These are phyloP conservation scores for Didymella lethalis DNA, from an alignment of 2,329 filamentous ascomycete genomes.

Conservation along the genomic window DNA sequence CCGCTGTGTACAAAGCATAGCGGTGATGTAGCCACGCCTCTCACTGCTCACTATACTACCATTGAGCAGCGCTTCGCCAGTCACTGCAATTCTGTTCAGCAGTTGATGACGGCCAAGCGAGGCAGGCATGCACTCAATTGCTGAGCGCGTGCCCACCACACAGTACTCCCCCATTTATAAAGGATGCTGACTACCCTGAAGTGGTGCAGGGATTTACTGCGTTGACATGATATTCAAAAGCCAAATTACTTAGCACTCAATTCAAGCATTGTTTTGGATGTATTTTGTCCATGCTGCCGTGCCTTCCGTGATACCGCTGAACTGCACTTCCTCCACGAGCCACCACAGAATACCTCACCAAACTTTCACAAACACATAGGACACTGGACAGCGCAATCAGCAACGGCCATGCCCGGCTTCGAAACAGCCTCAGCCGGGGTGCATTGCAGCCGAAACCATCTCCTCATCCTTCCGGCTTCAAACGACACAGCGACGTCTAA, in stretches of 20 bases:
- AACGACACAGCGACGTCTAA: constrained; percentile 2
- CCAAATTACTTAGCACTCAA: constrained; percentile 6
- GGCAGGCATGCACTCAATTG: constrained; percentile 13
- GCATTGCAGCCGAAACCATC: constrained; percentile 9
- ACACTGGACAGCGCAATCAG: neutral
- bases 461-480: constrained; percentile 10
- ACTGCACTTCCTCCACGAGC: neutral
- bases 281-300: neutral
- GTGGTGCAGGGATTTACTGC: constrained; percentile 23
- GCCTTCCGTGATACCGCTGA: constrained; percentile 1
- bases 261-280: constrained; percentile 9
- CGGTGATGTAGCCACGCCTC: constrained; percentile 2
- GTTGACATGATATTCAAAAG: constrained; percentile 19
- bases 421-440: constrained; percentile 16
- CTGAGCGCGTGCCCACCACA: constrained; percentile 17
- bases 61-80: constrained; percentile 3
- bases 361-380: neutral
- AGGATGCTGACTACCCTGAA: constrained; percentile 22
- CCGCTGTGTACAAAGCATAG: neutral
- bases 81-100: neutral
- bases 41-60: constrained; percentile 3
- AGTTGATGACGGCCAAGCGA: constrained; percentile 1
- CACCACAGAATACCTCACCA: constrained; percentile 3
- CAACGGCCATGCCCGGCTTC: constrained; percentile 12
- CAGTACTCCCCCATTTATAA: constrained; percentile 24